Base-by-base conservation (phyloP, 805 yeast genomes). In the Wickerhamomyces canadensis region DNA sequence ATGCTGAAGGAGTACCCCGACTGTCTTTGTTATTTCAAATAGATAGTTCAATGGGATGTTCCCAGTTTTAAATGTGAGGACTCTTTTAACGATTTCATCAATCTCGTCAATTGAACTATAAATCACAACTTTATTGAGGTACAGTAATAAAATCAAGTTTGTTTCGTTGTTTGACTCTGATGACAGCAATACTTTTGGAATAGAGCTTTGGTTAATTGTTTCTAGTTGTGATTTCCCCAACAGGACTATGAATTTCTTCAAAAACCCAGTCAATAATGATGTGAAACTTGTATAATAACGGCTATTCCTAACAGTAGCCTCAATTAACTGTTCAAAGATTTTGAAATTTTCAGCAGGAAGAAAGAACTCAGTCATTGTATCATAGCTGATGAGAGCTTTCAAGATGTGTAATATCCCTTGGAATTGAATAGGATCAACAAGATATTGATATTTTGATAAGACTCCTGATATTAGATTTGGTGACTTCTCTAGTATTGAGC, bases 11-110 rank as follows among this genome's bases (percentile, higher is more conserved):
- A 55, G 27, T 0, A 55, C 47, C 28, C 55, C 60, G 9, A 52
- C 26, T 0, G 58, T 48, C 39, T 54, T 55, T 4, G 55, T 51
- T 22, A 53, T 23, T 33, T 54, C 57, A 41, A 54, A 54, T 30
- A 55, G 26, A 21, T 45, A 45, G 6, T 38, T 25, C 1, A 43
- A 40, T n/a, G 50, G 46, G 2, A 52, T 32, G 8, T 38, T 25
- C 9, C 37, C 34, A 16, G 38, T 34, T 7, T 35, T 29, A 21
- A 50, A 42, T 6, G 41, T 40, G 35, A 53, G 31, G 1, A 41
- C 39, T 11, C 49, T 39, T 8, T 34, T 9, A 2, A 42, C 16
- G 6, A 52, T 28, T 0, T 41, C 41, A 10, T 29, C 21, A 6
- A 34, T 14, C n/a, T 37, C 40, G 8, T 38, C 25, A 8, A 30